Percentiles rank a stretch among this genome's conserved stretches.
Evolutionary conservation across 148 eudicot species (phyloP).

Genomic region (Cornus florida): DNA sequence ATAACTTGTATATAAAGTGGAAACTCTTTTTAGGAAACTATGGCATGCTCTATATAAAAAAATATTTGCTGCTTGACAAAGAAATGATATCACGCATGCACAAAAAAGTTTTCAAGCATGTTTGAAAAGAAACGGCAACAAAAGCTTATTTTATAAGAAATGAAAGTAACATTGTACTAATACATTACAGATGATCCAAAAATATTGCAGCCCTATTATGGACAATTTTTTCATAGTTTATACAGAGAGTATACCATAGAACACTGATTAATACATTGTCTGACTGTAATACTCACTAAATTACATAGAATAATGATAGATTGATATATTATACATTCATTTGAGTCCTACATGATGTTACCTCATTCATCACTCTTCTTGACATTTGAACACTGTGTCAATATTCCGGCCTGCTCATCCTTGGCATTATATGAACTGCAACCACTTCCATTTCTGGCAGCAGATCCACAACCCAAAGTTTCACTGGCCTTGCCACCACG

Average conservation of each 20-base stretch:
- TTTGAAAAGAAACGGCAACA: background rate
- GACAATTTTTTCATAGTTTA: too few relatives aligned
- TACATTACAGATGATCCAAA: too few relatives aligned
- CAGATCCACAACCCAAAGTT: slow-evolving; percentile 28
- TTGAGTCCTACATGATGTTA: too few relatives aligned
- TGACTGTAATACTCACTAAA: too few relatives aligned
- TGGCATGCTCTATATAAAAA: background rate
- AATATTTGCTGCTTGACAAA: background rate
- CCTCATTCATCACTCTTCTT: too few relatives aligned
- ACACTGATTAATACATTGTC: too few relatives aligned
- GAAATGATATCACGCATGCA: background rate
- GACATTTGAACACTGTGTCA: background rate
- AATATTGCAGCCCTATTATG: too few relatives aligned
- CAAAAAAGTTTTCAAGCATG: background rate
- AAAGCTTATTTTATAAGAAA: background rate
- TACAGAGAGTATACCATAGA: too few relatives aligned
- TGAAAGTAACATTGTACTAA: background rate
- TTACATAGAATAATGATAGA: too few relatives aligned
- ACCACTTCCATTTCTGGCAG: slow-evolving; percentile 38
- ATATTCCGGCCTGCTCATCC: slow-evolving; percentile 19
- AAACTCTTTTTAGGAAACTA: background rate
- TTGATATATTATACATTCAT: too few relatives aligned
- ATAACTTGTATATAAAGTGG: too few relatives aligned
- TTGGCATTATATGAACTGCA: slow-evolving; percentile 41
- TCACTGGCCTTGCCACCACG: slow-evolving; percentile 21